Evolutionary conservation across 306 rosid genomes (phyloP).

Genomic region (Clitoria ternatea): DNA sequence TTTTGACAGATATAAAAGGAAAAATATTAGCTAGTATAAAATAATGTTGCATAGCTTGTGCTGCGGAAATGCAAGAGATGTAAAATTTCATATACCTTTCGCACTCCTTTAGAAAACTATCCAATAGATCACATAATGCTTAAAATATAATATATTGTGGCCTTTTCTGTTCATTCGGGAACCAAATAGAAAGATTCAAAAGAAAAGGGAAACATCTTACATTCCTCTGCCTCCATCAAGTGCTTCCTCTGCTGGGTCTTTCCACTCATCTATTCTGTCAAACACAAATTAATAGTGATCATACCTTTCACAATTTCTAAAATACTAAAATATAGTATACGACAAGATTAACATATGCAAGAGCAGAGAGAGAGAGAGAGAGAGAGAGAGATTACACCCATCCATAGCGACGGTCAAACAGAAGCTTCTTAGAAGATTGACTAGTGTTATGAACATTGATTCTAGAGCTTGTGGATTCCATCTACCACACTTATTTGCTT

Average conservation of each 20-base stretch:
- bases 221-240: constrained; percentile 92
- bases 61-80: not conserved
- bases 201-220: constrained; percentile 35
- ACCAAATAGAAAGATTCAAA: not conserved
- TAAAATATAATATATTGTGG: not conserved
- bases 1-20: constrained; percentile 17
- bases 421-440: constrained; percentile 53
- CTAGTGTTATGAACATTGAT: constrained; percentile 23
- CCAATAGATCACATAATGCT: not conserved
- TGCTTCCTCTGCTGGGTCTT: constrained; percentile 79
- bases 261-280: constrained; percentile 89
- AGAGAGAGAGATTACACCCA: constrained; percentile 64
- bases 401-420: constrained; percentile 94
- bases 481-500: constrained; percentile 14
- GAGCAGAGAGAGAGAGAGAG: constrained; percentile 18
- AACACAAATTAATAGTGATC: not conserved
- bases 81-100: not conserved
- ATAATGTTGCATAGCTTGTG: not conserved
- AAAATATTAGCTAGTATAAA: not conserved
- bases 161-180: not conserved
- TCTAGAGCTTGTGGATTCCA: constrained; percentile 35
- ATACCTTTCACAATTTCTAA: not conserved
- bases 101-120: constrained; percentile 1
- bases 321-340: not conserved
- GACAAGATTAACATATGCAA: not conserved